Conservation (phyloP, 2,329 filamentous ascomycete species). For the Microcyclospora tardicrescens region DNA sequence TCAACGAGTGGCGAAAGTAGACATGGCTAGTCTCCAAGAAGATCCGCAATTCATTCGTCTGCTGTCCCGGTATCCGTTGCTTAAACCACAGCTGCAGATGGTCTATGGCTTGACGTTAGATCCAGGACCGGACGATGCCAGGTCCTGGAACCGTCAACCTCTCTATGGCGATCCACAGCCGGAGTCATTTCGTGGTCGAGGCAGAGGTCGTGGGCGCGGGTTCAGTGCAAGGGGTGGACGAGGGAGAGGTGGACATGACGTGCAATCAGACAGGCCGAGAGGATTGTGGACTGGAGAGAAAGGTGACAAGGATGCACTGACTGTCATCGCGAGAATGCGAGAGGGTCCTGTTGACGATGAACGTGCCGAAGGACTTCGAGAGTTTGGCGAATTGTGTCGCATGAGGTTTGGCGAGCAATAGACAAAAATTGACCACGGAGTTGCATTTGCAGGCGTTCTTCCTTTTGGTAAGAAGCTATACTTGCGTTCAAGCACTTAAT, state of each 20-base stretch:
- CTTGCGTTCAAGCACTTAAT: too few species aligned
- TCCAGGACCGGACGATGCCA: constrained; percentile 20
- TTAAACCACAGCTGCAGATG: constrained; percentile 22
- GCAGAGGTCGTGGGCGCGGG: constrained; percentile 7
- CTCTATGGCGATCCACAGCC: constrained; percentile 8
- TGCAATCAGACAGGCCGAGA: constrained; percentile 11
- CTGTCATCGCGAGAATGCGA: constrained; percentile 18
- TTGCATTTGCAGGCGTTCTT: too few species aligned
- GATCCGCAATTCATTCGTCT: constrained; percentile 22
- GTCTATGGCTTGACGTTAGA: constrained; percentile 24
- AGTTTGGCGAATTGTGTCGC: constrained; percentile 32
- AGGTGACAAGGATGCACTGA: constrained; percentile 22
- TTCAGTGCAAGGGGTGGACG: constrained; percentile 9
- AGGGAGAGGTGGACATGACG: constrained; percentile 2
- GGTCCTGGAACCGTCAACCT: constrained; percentile 15
- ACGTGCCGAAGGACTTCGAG: constrained; percentile 27
- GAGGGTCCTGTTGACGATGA: constrained; percentile 19
- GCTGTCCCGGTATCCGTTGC: constrained; percentile 21
- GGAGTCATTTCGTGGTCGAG: constrained; percentile 2
- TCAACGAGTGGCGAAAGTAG: constrained; percentile 12
- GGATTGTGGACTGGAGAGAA: constrained; percentile 26
- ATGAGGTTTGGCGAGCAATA: constrained; percentile 22
- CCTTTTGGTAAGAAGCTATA: too few species aligned
- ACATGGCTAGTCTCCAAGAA: constrained; percentile 21
- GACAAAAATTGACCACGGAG: too few species aligned